A percentile compares a stretch with the other conserved stretches of the same genome.
phyloP scores from a whole-genome alignment of 2,329 filamentous ascomycete genomes.

The Ceratocystis eucalypticola region DNA sequence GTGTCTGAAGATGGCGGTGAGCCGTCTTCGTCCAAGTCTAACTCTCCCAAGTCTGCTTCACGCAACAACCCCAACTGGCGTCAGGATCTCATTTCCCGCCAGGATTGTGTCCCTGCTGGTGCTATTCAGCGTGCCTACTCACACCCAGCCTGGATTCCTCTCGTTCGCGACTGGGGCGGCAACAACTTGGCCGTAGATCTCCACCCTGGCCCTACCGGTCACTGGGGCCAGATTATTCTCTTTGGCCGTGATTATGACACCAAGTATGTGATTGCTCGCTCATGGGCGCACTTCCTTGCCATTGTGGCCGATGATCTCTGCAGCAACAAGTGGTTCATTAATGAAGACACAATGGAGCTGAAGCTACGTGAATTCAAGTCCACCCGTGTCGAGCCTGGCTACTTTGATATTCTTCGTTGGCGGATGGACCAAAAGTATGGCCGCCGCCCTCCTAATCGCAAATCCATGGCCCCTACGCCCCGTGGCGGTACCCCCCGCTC shows the following conservation, averaged over 20 bases:
- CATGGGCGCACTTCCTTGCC: constrained; percentile 79
- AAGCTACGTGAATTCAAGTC: constrained; percentile 87
- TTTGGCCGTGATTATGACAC: constrained; percentile 97
- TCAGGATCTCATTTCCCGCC: constrained; percentile 67
- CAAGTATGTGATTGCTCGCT: constrained; percentile 90
- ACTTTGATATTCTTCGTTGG: constrained; percentile 92
- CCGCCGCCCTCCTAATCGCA: constrained; percentile 43
- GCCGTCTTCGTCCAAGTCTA: constrained; percentile 54
- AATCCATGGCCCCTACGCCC: constrained; percentile 34
- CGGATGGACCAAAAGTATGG: constrained; percentile 92
- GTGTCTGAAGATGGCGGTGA: constrained; percentile 42
- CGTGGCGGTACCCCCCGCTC: constrained; percentile 22
- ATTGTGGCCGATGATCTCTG: constrained; percentile 78
- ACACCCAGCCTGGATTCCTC: constrained; percentile 87
- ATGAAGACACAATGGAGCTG: constrained; percentile 82
- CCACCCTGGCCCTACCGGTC: constrained; percentile 74
- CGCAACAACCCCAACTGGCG: constrained; percentile 52
- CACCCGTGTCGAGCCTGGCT: constrained; percentile 76
- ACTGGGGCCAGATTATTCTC: constrained; percentile 93
- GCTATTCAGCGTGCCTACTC: constrained; percentile 86
- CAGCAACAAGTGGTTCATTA: constrained; percentile 81
- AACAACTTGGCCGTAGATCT: constrained; percentile 94
- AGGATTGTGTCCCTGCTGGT: constrained; percentile 76
- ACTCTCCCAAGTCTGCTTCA: constrained; percentile 28
- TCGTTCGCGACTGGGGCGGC: constrained; percentile 95